Conservation (phyloP, 305 asterid species). For the Fraxinus greggii region DNA sequence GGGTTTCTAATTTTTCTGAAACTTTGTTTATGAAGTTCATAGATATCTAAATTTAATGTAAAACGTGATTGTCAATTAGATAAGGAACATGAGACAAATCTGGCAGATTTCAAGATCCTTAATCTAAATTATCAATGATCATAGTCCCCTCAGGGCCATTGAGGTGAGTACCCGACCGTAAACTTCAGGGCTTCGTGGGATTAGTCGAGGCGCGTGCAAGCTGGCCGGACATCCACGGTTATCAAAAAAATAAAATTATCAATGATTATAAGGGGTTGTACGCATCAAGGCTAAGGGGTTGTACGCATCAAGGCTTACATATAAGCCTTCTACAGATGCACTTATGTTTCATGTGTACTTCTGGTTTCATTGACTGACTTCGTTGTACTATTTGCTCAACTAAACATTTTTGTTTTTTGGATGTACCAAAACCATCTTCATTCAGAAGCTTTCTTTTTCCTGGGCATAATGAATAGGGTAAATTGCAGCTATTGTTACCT, state of each 20-base stretch:
- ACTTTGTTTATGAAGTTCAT: not conserved
- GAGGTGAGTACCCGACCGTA: no score
- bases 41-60: not conserved
- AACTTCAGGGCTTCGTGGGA: no score
- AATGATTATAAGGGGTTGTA: not conserved
- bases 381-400: not conserved
- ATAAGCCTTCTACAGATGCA: not conserved
- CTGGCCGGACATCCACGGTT: no score
- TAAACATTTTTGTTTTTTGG: not conserved
- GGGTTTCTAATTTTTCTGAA: slow-evolving; percentile 1
- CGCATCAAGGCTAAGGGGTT: no score
- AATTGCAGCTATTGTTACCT: not conserved
- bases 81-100: not conserved
- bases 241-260: no score
- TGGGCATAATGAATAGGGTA: not conserved
- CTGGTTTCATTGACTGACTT: not conserved
- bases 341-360: not conserved
- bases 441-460: not conserved
- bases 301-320: not conserved
- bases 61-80: not conserved
- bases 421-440: not conserved
- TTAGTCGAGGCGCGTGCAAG: no score
- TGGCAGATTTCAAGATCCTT: not conserved
- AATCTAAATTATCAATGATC: not conserved
- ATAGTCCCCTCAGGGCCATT: no score